Evolutionary conservation across 1,284 basidiomycete species (phyloP).

Genomic region (Ganoderma multipileum): DNA sequence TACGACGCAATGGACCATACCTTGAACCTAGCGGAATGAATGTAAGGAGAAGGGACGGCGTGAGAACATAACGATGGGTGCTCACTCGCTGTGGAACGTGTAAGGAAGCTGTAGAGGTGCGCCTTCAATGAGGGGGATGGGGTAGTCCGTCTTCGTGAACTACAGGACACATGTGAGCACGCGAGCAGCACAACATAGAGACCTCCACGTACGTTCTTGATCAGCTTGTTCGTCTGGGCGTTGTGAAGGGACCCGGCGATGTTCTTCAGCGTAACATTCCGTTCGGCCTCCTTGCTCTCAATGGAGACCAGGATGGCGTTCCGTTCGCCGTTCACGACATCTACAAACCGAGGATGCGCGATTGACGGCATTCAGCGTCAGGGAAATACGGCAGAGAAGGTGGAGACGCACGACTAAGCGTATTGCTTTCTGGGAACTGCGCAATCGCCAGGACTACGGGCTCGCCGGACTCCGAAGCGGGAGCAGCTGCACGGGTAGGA

Average conservation of each 20-base stretch:
- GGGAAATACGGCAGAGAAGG: not conserved
- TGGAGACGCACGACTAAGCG: conserved; percentile 79
- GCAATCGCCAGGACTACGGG: conserved; percentile 69
- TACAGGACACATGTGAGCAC: conserved; percentile 38
- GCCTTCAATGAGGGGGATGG: conserved; percentile 65
- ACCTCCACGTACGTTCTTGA: conserved; percentile 72
- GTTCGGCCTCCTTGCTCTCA: conserved; percentile 74
- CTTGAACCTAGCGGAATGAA: conserved; percentile 58
- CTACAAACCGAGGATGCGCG: conserved; percentile 45
- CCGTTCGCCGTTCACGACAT: conserved; percentile 87
- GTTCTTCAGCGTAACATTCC: conserved; percentile 77
- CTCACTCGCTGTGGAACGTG: conserved; percentile 86
- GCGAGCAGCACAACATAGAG: not conserved
- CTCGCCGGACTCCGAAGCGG: conserved; percentile 37
- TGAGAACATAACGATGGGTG: conserved; percentile 26
- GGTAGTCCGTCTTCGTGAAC: conserved; percentile 71
- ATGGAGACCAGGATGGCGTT: conserved; percentile 74
- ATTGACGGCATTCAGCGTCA: too few species aligned
- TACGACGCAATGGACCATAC: conserved; percentile 41
- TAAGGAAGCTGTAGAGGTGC: conserved; percentile 79
- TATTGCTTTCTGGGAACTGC: conserved; percentile 78
- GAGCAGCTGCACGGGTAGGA: conserved; percentile 28
- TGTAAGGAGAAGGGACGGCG: conserved; percentile 4
- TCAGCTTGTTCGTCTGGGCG: conserved; percentile 65
- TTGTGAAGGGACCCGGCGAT: conserved; percentile 79